These are phyloP conservation scores for Rhytidiadelphus loreus DNA, from an alignment of 225 moss, liverwort and hornwort genomes.

Conservation along the genomic window DNA sequence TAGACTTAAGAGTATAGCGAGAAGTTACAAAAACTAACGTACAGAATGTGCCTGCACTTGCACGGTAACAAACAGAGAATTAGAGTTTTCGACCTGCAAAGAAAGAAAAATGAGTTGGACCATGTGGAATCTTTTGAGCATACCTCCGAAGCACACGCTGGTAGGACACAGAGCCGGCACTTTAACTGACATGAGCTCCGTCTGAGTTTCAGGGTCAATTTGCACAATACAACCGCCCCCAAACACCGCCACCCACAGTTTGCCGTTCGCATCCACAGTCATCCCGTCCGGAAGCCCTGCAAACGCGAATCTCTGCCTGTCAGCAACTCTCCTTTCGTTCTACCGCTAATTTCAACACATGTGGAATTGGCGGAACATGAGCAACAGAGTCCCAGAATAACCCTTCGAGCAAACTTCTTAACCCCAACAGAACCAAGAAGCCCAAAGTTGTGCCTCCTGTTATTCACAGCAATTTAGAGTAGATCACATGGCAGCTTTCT, in stretches of 20 bases:
- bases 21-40: not conserved
- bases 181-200: conserved; percentile 18
- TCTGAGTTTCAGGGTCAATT: conserved; percentile 39
- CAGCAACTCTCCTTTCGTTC: not conserved
- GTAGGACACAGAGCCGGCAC: conserved; percentile 43
- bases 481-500: not conserved
- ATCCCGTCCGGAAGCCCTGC: conserved; percentile 42
- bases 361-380: not conserved
- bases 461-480: not conserved
- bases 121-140: not conserved
- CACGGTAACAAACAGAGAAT: not conserved
- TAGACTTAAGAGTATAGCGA: not conserved
- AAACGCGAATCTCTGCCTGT: not conserved
- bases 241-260: conserved; percentile 36
- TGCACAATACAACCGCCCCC: conserved; percentile 13
- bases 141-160: conserved; percentile 39
- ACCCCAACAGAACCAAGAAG: not conserved
- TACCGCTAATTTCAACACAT: not conserved
- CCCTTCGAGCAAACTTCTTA: not conserved
- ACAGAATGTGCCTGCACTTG: not conserved
- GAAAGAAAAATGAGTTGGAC: not conserved
- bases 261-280: conserved; percentile 38
- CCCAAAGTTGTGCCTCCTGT: not conserved
- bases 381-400: not conserved
- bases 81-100: not conserved